Evolutionary conservation across 2,329 filamentous ascomycete genomes (phyloP), one percentile per base, ranked within the genome.

Genomic region (Hypoxylon sp.): DNA sequence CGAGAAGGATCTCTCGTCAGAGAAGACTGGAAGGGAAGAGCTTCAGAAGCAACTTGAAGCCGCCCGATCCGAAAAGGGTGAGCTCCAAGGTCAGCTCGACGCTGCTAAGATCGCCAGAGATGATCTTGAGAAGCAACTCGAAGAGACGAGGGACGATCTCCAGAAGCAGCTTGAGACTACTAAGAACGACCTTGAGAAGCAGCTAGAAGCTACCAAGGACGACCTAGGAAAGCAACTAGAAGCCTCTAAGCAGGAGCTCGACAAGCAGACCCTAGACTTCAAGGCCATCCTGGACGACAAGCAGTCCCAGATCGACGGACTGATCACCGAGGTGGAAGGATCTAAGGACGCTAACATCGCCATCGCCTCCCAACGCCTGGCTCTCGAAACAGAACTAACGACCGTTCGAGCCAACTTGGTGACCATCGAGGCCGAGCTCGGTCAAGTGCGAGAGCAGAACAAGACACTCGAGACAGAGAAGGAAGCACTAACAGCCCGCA

Each of bases 271-370:
- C 7, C 59, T 69, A 5, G 65, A 68, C n/a, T 73, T 73, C 66
- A 65, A 72, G 63, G 51, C 57, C 17, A 69, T 65, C 23, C 63
- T 69, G 4, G 72, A 71, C 63, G 74, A 74, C 63, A 75, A 74
- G 67, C 74, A 76, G 49, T 67, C 73, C 2, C 62, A 51, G 19
- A 70, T 77, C 45, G 72, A 76, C 41, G 64, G 65, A 13, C 66
- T 76, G 4, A 72, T 72, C 55, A 74, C 64, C 13, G 74, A 77
- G 62, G 30, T 77, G 25, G 72, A 63, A 13, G 74, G 74, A n/a
- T 72, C 75, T 19, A 74, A 75, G 62, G 73, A 74, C 17, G 75
- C 75, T 51, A 77, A 77, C 60, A 68, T 77, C 45, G 65, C 74
- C n/a, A 72, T 76, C 28, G 75, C 72, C 6, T 63, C 70, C 5